Percentiles rank a stretch among this genome's conserved stretches.
Evolutionary conservation across 208 protist genomes (phyloP).

Genomic region (Leishmania gerbilli): DNA sequence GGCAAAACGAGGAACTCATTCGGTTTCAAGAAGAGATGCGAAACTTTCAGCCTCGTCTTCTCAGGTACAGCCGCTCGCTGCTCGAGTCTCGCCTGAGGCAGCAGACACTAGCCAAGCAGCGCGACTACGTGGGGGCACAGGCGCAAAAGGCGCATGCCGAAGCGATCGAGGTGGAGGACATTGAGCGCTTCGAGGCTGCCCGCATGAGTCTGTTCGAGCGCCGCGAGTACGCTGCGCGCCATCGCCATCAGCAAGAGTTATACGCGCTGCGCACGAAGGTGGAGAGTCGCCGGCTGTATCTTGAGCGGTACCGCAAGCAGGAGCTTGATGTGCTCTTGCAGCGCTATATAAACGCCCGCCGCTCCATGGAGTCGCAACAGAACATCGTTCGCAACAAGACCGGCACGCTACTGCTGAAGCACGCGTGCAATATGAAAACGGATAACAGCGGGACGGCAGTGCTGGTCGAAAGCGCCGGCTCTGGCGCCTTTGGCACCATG

Average conservation of each 20-base stretch:
- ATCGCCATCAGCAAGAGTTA: conserved; percentile 86
- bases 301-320: conserved; percentile 80
- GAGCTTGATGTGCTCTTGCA: conserved; percentile 89
- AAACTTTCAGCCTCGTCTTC: conserved; percentile 45
- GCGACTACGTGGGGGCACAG: conserved; percentile 83
- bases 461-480: conserved; percentile 70
- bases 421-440: conserved; percentile 83
- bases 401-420: conserved; percentile 82
- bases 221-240: conserved; percentile 61
- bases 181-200: conserved; percentile 70
- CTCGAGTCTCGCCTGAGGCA: conserved; percentile 83
- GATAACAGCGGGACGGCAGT: conserved; percentile 76
- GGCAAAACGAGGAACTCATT: conserved; percentile 87
- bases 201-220: conserved; percentile 58
- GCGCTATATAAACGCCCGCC: conserved; percentile 86
- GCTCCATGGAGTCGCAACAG: conserved; percentile 84
- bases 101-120: conserved; percentile 87
- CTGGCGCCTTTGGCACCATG: conserved; percentile 76
- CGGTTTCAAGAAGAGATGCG: conserved; percentile 79
- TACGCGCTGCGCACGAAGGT: conserved; percentile 72
- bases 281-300: conserved; percentile 66
- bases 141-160: conserved; percentile 83
- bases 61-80: conserved; percentile 74
- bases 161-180: conserved; percentile 65
- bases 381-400: conserved; percentile 90